Evolutionary conservation across 805 yeast species (phyloP).

Genomic region (Suhomyces pyralidae): DNA sequence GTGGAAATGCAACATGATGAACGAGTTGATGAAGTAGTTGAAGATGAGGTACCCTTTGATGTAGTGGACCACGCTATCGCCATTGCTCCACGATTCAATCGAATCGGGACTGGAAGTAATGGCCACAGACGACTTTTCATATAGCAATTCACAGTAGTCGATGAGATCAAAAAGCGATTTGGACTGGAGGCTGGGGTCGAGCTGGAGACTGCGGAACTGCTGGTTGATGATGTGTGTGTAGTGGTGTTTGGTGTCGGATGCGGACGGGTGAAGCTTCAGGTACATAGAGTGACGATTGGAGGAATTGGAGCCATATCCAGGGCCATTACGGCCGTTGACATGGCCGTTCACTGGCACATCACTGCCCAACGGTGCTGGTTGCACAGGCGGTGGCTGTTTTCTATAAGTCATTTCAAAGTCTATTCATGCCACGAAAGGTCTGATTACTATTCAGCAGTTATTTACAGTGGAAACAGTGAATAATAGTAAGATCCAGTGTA

Average conservation of each 20-base stretch:
- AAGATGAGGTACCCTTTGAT: conserved; percentile 39
- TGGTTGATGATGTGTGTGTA: conserved; percentile 26
- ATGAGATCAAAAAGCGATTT: conserved; percentile 41
- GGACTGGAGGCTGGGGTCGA: conserved; percentile 24
- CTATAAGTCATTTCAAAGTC: background rate
- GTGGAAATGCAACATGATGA: conserved; percentile 40
- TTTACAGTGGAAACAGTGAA: no score
- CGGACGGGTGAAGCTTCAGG: background rate
- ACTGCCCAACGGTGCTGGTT: background rate
- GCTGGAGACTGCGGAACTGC: conserved; percentile 37
- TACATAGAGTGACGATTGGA: background rate
- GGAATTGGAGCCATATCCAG: no score
- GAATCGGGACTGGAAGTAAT: background rate
- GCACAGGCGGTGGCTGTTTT: conserved; percentile 1
- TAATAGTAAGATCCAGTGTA: no score
- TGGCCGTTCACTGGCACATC: no score
- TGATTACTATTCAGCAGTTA: no score
- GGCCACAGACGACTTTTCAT: conserved; percentile 27
- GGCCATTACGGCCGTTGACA: no score
- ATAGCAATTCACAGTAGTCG: conserved; percentile 37
- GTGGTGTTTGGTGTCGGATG: conserved; percentile 11
- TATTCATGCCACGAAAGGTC: background rate
- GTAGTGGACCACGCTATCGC: conserved; percentile 15
- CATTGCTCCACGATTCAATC: background rate
- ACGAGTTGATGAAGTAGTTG: conserved; percentile 42